These are phyloP conservation scores for Lepiota brunneoincarnata DNA, from an alignment of 768 basidiomycete species.

Conservation along the genomic window DNA sequence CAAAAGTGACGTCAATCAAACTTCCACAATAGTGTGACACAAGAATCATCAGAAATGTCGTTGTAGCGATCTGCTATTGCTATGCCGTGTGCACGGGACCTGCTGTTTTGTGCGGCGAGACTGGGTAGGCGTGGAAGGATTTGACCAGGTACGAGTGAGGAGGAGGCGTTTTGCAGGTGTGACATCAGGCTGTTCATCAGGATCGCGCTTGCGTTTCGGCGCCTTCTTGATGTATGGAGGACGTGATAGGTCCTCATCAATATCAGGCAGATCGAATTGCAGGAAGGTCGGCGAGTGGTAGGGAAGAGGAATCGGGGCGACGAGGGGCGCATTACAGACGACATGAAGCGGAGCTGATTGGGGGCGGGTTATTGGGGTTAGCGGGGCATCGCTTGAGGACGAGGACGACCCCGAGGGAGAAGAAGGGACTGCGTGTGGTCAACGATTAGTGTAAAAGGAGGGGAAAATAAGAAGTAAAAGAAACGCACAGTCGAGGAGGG, in stretches of 20 bases:
- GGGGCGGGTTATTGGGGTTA: slow-evolving; percentile 23
- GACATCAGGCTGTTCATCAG: slow-evolving; percentile 15
- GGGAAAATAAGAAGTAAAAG: slow-evolving; percentile 19
- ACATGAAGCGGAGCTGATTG: slow-evolving; percentile 32
- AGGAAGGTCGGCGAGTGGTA: slow-evolving; percentile 70
- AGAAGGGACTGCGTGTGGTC: slow-evolving; percentile 31
- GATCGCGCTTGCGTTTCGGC: slow-evolving; percentile 36
- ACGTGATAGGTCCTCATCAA: slow-evolving; percentile 67
- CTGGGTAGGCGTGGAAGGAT: not conserved
- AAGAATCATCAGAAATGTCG: slow-evolving; percentile 8
- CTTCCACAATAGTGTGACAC: slow-evolving; percentile 6
- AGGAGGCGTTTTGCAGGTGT: slow-evolving; percentile 34
- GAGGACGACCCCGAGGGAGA: slow-evolving; percentile 40
- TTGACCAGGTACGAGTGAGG: slow-evolving; percentile 1
- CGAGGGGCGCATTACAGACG: slow-evolving; percentile 64
- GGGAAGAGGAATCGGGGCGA: slow-evolving; percentile 67
- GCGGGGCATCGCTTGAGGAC: slow-evolving; percentile 17
- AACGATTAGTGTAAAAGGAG: slow-evolving; percentile 9
- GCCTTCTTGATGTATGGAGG: slow-evolving; percentile 50
- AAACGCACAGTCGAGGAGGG: slow-evolving; percentile 15
- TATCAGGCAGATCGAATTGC: slow-evolving; percentile 63
- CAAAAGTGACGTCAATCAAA: slow-evolving; percentile 11
- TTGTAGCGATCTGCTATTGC: slow-evolving; percentile 8
- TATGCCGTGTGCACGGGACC: slow-evolving; percentile 2
- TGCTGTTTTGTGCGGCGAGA: slow-evolving; percentile 8